Percentiles rank a stretch among this genome's conserved stretches.
Evolutionary conservation across 2,329 filamentous ascomycete species (phyloP).

Genomic region (Botrytis byssoidea): DNA sequence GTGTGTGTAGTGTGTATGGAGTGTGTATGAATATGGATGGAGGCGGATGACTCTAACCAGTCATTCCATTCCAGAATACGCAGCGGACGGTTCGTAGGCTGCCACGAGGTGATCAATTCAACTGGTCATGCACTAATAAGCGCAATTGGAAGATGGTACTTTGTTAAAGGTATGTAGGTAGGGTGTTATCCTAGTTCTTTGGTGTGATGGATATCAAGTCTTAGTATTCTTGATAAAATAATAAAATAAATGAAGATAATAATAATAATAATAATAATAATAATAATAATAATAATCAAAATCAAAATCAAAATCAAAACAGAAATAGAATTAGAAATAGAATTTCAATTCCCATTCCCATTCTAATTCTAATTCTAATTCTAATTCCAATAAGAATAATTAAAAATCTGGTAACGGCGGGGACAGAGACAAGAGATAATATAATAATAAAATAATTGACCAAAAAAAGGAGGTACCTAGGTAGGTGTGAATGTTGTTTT

Average conservation of each 20-base stretch:
- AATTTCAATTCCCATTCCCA: too few relatives aligned
- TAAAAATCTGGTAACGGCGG: not conserved
- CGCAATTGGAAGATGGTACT: conserved; percentile 20
- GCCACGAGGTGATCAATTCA: conserved; percentile 22
- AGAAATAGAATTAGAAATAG: not conserved
- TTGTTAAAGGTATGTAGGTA: not conserved
- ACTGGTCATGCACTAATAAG: conserved; percentile 22
- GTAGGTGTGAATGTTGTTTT: not conserved
- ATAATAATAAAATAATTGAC: not conserved
- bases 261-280: not conserved
- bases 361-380: too few relatives aligned
- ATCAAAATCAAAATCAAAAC: too few relatives aligned
- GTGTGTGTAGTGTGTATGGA: not conserved
- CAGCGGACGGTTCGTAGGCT: conserved; percentile 21
- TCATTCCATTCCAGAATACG: conserved; percentile 14
- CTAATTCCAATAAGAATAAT: not conserved
- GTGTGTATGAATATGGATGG: conserved; percentile 14
- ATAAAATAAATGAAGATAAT: not conserved
- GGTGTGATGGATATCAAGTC: not conserved
- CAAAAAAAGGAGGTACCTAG: not conserved
- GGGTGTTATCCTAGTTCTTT: conserved; percentile 3
- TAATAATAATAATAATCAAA: too few relatives aligned
- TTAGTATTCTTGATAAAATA: not conserved
- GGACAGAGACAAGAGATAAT: not conserved
- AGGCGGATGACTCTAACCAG: conserved; percentile 20